Base-by-base conservation (phyloP, 352 stramenopile species). In the Phytopythium aichiense region DNA sequence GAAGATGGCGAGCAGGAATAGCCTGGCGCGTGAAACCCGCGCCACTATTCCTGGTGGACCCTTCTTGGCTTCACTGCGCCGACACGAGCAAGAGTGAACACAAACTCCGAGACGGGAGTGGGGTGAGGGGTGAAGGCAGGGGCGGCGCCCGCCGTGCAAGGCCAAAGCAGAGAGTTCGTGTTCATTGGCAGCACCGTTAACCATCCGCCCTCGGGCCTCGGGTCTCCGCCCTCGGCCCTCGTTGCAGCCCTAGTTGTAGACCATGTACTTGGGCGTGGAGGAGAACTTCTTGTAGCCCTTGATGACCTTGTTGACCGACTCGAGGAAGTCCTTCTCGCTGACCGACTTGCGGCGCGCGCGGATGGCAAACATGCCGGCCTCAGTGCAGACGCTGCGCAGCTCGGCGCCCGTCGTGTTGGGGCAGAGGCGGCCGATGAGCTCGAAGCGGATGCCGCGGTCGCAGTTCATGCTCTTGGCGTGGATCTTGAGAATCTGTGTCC, bases 241-340 rank as follows among this genome's bases (percentile, higher is more conserved):
- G 46, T 13, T 7, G 49, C 15, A 7, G 15, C 28, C 2, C 59
- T 96, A 98, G 71, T 98, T 98, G 83, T 98, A 98, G 56, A 98
- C 94, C 92, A 98, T 98, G 87, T 99, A 99, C 85, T 99, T 99
- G 33, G 98, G 97, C 67, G 98, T 99, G 40, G 97, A 98, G 67
- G 89, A 98, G 87, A 99, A 99, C 88, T 99, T 99, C 73, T 99
- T 98, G 90, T 99, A 99, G 63, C 97, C 97, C 87, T 99, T 99
- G 74, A 99, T 99, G 61, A 99, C 97, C 84, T 99, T 99, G 81
- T 99, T 99, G 60, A 99, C 97, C 58, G 96, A 98, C 65, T 99
- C 97, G 61, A 99, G 86, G 79, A 99, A 99, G 76, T 99, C 98
- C 72, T 99, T 99, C 72, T 99, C 97, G 64, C 88, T 98, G 58